These are phyloP conservation scores for Combretum micranthum DNA, from an alignment of 345 rosid genomes.

Conservation along the genomic window DNA sequence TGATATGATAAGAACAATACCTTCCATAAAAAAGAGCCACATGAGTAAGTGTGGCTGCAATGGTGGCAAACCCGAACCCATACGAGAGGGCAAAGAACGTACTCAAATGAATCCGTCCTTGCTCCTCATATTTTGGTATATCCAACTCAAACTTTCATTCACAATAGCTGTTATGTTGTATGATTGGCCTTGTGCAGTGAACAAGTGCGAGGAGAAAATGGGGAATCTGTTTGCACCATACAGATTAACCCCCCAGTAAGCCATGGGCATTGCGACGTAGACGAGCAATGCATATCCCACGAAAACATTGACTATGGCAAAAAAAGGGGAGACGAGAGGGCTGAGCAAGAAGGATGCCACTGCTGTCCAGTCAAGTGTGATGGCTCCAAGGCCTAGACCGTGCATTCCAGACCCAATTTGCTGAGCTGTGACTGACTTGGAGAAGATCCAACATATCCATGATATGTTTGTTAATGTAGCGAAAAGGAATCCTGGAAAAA, in stretches of 20 bases:
- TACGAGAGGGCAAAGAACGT: conserved; percentile 14
- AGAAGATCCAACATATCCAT: conserved; percentile 16
- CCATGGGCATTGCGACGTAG: conserved; percentile 6
- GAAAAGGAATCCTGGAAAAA: conserved; percentile 14
- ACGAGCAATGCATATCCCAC: conserved; percentile 7
- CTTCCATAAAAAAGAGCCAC: conserved; percentile 19
- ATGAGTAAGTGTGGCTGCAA: conserved; percentile 13
- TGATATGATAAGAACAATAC: not conserved
- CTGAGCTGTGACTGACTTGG: conserved; percentile 16
- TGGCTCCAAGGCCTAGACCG: conserved; percentile 15
- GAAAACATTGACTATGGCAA: conserved; percentile 11
- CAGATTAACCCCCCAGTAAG: conserved; percentile 12
- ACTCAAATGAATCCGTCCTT: conserved; percentile 16
- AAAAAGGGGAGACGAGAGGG: conserved; percentile 16
- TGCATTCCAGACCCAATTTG: conserved; percentile 16
- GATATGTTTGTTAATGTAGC: conserved; percentile 12
- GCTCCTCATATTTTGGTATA: conserved; percentile 3
- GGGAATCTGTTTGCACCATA: conserved; percentile 9
- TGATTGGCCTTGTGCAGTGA: conserved; percentile 9
- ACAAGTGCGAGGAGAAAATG: conserved; percentile 14
- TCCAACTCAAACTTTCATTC: conserved; percentile 13
- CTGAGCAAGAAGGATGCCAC: conserved; percentile 15
- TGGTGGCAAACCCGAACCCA: conserved; percentile 20
- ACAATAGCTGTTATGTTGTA: conserved; percentile 14
- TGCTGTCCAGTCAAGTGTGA: conserved; percentile 11